Percentiles rank a stretch among this genome's conserved stretches.
These are phyloP conservation scores for Phyllosticta citriasiana DNA, from an alignment of 2,329 filamentous ascomycete species.

Conservation along the genomic window DNA sequence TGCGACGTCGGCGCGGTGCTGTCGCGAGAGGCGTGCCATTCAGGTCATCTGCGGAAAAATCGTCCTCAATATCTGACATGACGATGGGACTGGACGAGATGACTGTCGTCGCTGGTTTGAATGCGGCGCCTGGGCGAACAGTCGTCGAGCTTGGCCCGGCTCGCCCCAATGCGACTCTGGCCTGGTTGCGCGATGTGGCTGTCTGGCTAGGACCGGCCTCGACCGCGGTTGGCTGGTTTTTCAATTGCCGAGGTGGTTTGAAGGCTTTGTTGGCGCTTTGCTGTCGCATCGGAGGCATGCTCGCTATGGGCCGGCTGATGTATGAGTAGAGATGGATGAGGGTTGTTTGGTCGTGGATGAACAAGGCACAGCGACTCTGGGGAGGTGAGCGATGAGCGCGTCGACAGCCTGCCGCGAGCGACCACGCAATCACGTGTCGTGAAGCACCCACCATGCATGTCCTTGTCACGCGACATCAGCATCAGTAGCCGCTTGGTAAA, in stretches of 20 bases:
- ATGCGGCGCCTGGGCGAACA: conserved; percentile 17
- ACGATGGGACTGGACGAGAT: conserved; percentile 20
- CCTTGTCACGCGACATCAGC: background rate
- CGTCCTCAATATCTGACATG: conserved; percentile 18
- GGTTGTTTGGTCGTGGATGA: background rate
- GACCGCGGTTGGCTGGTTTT: background rate
- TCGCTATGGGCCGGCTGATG: background rate
- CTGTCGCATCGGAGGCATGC: conserved; percentile 4
- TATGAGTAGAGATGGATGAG: background rate
- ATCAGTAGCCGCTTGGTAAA: background rate
- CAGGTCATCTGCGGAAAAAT: conserved; percentile 17
- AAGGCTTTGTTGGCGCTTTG: conserved; percentile 16
- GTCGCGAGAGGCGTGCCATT: conserved; percentile 12
- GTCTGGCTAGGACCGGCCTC: conserved; percentile 2
- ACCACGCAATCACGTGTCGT: background rate
- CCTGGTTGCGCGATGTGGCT: conserved; percentile 18
- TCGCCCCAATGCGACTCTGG: conserved; percentile 13
- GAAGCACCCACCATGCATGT: background rate
- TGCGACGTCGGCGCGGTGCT: conserved; percentile 4
- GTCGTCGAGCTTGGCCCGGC: conserved; percentile 13
- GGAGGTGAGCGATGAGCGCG: background rate
- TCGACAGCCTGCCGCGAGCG: background rate
- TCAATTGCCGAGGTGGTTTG: conserved; percentile 25
- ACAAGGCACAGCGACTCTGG: background rate
- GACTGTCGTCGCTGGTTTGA: conserved; percentile 18